A percentile compares a stretch with the other conserved stretches of the same genome.
These are phyloP conservation scores for Lactarius akahatsu DNA, from an alignment of 768 basidiomycete genomes.

Conservation along the genomic window DNA sequence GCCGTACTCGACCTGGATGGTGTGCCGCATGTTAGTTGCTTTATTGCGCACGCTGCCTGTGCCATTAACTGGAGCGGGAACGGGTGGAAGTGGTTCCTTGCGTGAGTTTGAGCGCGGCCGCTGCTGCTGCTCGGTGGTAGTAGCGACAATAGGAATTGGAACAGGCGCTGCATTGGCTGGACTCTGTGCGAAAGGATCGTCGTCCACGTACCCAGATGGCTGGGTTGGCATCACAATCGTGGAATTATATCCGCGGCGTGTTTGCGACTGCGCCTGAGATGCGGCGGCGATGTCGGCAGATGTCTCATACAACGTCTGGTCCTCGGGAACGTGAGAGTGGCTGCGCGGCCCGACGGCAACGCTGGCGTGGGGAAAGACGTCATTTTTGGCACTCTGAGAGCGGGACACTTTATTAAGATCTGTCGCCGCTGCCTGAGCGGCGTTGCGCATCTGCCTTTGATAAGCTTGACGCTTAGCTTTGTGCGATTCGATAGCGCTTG, in stretches of 20 bases:
- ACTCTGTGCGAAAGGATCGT: conserved; percentile 66
- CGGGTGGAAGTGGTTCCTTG: conserved; percentile 23
- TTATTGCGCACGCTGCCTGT: conserved; percentile 45
- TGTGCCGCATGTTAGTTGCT: conserved; percentile 68
- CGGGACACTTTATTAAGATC: conserved; percentile 40
- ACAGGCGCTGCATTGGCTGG: conserved; percentile 36
- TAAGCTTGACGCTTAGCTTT: conserved; percentile 79
- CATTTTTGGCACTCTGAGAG: conserved; percentile 57
- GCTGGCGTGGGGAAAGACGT: conserved; percentile 40
- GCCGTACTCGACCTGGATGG: conserved; percentile 96
- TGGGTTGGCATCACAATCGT: conserved; percentile 44
- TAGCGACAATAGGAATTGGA: conserved; percentile 34
- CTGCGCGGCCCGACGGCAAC: conserved; percentile 39
- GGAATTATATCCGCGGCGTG: conserved; percentile 37
- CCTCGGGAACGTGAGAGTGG: conserved; percentile 45
- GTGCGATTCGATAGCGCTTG: conserved; percentile 78
- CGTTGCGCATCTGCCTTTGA: conserved; percentile 73
- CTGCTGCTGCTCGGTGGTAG: conserved; percentile 30
- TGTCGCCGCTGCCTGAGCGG: conserved; percentile 38
- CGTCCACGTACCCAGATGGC: conserved; percentile 48
- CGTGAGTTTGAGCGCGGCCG: conserved; percentile 14
- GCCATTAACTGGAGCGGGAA: conserved; percentile 35
- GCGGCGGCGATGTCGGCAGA: conserved; percentile 55
- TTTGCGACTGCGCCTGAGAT: conserved; percentile 31
- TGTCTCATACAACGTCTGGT: conserved; percentile 59